These are phyloP conservation scores for Mortierella antarctica DNA, from an alignment of 192 early-diverging fungal genomes.

Conservation along the genomic window DNA sequence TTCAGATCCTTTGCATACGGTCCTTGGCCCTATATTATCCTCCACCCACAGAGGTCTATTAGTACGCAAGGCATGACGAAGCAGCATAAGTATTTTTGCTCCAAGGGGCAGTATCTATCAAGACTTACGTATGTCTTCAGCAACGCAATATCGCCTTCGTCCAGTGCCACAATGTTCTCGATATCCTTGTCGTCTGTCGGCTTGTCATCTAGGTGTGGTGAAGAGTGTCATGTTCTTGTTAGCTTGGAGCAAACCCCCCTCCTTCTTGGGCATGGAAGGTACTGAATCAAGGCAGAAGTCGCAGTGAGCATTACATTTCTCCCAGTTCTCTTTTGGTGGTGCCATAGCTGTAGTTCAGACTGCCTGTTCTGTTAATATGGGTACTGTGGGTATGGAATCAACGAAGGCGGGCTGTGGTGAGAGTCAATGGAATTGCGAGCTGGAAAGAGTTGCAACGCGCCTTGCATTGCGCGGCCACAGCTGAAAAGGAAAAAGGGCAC, in stretches of 20 bases:
- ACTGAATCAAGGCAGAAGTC: neutral
- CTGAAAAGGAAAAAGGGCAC: conserved; percentile 9
- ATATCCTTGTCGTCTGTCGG: conserved; percentile 75
- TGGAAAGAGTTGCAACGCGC: too few species aligned
- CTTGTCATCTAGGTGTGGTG: conserved; percentile 74
- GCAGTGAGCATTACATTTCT: conserved; percentile 82
- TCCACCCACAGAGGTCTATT: neutral
- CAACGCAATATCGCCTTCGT: conserved; percentile 92
- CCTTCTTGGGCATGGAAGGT: too few species aligned
- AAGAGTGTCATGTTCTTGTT: too few species aligned
- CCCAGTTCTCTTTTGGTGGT: conserved; percentile 96
- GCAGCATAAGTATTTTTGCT: too few species aligned
- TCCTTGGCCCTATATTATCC: conserved; percentile 84
- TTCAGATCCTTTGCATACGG: conserved; percentile 97
- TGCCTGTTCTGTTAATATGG: neutral
- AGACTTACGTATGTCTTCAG: conserved; percentile 88
- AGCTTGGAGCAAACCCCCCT: too few species aligned
- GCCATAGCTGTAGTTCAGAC: conserved; percentile 53
- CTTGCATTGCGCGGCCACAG: conserved; percentile 5
- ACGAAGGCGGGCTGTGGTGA: neutral
- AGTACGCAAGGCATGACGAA: too few species aligned
- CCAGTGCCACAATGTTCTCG: conserved; percentile 91
- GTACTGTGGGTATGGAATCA: neutral
- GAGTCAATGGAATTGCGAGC: too few species aligned
- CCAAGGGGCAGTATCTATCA: too few species aligned